These are phyloP conservation scores for Acidiella bohemica DNA, from an alignment of 495 filamentous ascomycete species.

Conservation along the genomic window DNA sequence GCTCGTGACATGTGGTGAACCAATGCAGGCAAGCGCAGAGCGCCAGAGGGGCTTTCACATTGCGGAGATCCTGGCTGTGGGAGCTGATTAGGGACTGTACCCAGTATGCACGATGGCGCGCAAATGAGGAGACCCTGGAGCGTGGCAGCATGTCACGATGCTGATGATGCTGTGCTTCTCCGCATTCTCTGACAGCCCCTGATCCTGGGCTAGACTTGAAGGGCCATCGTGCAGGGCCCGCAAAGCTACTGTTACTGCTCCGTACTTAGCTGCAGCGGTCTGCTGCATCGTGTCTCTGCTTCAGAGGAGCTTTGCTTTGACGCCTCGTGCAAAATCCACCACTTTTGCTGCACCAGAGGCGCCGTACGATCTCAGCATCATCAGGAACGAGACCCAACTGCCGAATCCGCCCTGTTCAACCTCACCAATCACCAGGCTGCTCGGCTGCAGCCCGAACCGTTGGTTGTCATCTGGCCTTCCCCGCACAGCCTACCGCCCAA, in stretches of 20 bases:
- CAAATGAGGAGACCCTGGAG: constrained; percentile 1
- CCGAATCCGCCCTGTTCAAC: neutral
- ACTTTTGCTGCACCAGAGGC: neutral
- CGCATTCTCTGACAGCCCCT: constrained; percentile 14
- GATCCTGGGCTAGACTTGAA: constrained; percentile 3
- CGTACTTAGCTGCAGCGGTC: constrained; percentile 3
- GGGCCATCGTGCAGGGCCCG: neutral
- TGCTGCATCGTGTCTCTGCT: neutral
- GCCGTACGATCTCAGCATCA: neutral
- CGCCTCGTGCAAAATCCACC: neutral
- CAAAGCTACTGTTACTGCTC: constrained; percentile 2
- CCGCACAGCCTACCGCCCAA: neutral
- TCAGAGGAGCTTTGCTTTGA: too few relatives aligned
- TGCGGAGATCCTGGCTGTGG: too few relatives aligned
- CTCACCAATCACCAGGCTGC: constrained; percentile 6
- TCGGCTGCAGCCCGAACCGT: neutral
- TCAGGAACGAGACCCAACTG: neutral
- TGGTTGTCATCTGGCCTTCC: constrained; percentile 9
- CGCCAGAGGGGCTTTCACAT: too few relatives aligned
- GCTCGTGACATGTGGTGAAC: too few relatives aligned
- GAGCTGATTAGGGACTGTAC: too few relatives aligned
- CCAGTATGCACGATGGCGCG: neutral
- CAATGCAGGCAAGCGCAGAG: too few relatives aligned
- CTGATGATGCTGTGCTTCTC: constrained; percentile 3
- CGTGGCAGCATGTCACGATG: constrained; percentile 1